These are phyloP conservation scores for Colletotrichum euphorbiae DNA, from an alignment of 2,329 filamentous ascomycete species.

Conservation along the genomic window DNA sequence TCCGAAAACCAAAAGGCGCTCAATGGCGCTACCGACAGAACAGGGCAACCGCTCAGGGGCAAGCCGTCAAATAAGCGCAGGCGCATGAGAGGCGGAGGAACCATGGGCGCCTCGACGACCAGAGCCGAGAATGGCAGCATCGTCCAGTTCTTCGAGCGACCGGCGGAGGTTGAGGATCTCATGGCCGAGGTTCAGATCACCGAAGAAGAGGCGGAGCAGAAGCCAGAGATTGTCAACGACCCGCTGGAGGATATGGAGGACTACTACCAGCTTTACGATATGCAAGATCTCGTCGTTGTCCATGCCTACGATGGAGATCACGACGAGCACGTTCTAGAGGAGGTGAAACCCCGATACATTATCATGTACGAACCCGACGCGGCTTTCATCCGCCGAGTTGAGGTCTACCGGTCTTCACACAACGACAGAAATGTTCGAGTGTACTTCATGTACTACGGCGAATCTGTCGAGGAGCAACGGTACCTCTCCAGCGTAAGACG, in stretches of 20 bases:
- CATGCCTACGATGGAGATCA: slow-evolving; percentile 96
- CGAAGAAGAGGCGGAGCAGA: slow-evolving; percentile 79
- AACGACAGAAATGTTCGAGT: slow-evolving; percentile 88
- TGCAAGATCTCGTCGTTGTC: slow-evolving; percentile 87
- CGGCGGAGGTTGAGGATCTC: slow-evolving; percentile 82
- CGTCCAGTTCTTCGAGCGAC: slow-evolving; percentile 83
- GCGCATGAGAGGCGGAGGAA: slow-evolving; percentile 82
- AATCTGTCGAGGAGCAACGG: slow-evolving; percentile 93
- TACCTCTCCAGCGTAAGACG: slow-evolving; percentile 91
- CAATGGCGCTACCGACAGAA: slow-evolving; percentile 72
- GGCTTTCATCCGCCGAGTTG: slow-evolving; percentile 91
- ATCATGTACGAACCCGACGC: slow-evolving; percentile 99
- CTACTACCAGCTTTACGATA: slow-evolving; percentile 91
- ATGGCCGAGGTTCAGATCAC: slow-evolving; percentile 87
- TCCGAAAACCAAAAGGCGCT: slow-evolving; percentile 83
- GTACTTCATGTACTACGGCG: slow-evolving; percentile 97
- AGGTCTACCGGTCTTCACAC: slow-evolving; percentile 96
- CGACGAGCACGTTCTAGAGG: slow-evolving; percentile 96
- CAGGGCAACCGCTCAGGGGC: slow-evolving; percentile 63
- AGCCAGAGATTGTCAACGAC: slow-evolving; percentile 79
- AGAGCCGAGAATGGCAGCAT: slow-evolving; percentile 81
- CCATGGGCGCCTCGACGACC: slow-evolving; percentile 65
- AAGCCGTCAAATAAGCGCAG: slow-evolving; percentile 88
- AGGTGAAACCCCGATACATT: slow-evolving; percentile 91
- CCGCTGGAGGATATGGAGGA: slow-evolving; percentile 92